Evolutionary conservation across 805 yeast genomes (phyloP).

Genomic region (Cephaloascus fragrans): DNA sequence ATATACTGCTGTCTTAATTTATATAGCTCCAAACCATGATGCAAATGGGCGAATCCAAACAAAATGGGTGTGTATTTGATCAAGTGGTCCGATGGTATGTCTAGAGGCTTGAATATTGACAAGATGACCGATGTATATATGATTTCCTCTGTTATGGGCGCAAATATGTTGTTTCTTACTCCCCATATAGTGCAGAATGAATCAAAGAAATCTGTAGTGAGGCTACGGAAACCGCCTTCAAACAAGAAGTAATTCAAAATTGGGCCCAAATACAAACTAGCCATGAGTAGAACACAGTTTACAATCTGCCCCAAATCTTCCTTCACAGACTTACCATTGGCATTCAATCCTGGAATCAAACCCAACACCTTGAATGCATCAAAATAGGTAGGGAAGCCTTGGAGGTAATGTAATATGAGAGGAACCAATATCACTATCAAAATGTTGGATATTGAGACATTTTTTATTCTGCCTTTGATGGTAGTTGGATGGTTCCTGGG

Average conservation of each 20-base stretch:
- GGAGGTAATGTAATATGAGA: constrained; percentile 9
- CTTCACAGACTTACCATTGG: constrained; percentile 2
- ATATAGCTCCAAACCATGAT: constrained; percentile 52
- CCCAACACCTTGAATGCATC: constrained; percentile 15
- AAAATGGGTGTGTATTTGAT: constrained; percentile 44
- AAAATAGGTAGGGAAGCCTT: constrained; percentile 1
- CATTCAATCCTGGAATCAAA: constrained; percentile 22
- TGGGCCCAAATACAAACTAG: constrained; percentile 40
- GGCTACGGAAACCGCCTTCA: constrained; percentile 8
- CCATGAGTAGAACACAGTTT: constrained; percentile 17
- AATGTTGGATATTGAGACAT: constrained; percentile 22
- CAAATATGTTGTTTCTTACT: constrained; percentile 50
- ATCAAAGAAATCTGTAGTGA: constrained; percentile 8
- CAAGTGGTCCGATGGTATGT: constrained; percentile 7
- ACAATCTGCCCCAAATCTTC: constrained; percentile 8
- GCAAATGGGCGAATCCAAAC: constrained; percentile 74
- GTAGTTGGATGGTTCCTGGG: constrained; percentile 34
- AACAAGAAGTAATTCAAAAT: constrained; percentile 21
- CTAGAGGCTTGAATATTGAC: constrained; percentile 16
- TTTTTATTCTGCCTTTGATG: constrained; percentile 26
- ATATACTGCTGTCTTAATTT: constrained; percentile 13
- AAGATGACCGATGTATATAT: constrained; percentile 46
- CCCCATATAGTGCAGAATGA: constrained; percentile 24
- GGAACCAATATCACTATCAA: constrained; percentile 21
- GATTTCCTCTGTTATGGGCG: constrained; percentile 74